phyloP scores from a whole-genome alignment of 352 stramenopile genomes.

The Aphanomyces astaci region DNA sequence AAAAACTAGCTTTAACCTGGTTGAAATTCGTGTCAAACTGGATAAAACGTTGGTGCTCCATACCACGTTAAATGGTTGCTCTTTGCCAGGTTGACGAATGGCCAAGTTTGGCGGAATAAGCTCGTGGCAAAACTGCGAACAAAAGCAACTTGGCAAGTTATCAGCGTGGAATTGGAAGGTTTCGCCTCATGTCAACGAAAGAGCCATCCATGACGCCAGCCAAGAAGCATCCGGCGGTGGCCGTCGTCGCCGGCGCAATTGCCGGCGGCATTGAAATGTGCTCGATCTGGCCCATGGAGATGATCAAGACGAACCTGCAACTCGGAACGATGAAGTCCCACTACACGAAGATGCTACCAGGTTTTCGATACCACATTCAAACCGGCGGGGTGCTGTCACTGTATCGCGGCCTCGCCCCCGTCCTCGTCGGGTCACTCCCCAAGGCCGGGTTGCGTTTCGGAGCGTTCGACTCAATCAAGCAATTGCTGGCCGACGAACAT shows the following conservation, averaged over 20 bases:
- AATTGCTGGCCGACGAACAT: slow-evolving; percentile 73
- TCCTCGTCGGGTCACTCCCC: slow-evolving; percentile 91
- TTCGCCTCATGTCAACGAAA: not conserved
- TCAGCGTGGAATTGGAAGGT: too few species aligned
- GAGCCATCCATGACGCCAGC: slow-evolving; percentile 29
- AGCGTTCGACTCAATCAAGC: slow-evolving; percentile 88
- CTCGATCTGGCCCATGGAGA: slow-evolving; percentile 90
- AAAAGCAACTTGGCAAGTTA: too few species aligned
- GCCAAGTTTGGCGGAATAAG: not conserved
- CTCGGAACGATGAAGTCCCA: slow-evolving; percentile 70
- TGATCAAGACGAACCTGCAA: slow-evolving; percentile 93
- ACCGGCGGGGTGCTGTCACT: slow-evolving; percentile 67
- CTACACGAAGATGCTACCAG: slow-evolving; percentile 63
- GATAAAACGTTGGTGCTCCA: slow-evolving; percentile 4
- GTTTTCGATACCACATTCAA: slow-evolving; percentile 65
- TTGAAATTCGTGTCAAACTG: too few species aligned
- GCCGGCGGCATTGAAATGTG: slow-evolving; percentile 84
- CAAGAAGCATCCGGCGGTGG: slow-evolving; percentile 72
- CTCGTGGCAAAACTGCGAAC: not conserved
- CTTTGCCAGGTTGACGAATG: too few species aligned
- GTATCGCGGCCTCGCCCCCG: slow-evolving; percentile 91
- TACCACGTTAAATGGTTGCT: not conserved
- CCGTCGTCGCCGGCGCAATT: slow-evolving; percentile 73
- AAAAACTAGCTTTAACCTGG: slow-evolving; percentile 18
- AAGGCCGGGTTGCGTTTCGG: slow-evolving; percentile 97